Percentiles rank a stretch among this genome's conserved stretches.
Evolutionary conservation across 176 grass and related monocot species (phyloP).

Genomic region (Otatea glauca): DNA sequence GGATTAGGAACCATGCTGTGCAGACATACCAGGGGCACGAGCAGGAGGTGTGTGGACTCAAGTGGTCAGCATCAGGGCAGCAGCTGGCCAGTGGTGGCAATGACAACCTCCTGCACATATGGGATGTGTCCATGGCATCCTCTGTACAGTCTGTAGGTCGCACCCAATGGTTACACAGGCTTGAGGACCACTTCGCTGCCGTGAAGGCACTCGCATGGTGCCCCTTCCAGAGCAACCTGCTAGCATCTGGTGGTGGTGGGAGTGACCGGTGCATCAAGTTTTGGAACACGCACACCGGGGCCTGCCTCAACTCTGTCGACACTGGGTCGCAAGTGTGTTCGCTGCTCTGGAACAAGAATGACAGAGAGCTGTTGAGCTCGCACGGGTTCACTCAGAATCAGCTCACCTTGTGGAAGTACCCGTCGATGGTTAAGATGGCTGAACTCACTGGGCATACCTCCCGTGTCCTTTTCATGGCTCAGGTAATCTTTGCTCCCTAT

Average conservation of each 20-base stretch:
- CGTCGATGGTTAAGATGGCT: constrained; percentile 6
- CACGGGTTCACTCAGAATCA: constrained; percentile 32
- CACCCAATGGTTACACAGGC: constrained; percentile 31
- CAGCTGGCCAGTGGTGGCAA: constrained; percentile 7
- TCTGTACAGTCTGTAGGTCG: not conserved
- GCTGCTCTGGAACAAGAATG: constrained; percentile 37
- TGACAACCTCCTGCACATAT: constrained; percentile 4
- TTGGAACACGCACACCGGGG: constrained; percentile 43
- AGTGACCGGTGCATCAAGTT: constrained; percentile 42
- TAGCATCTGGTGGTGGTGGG: constrained; percentile 26
- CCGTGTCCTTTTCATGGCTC: constrained; percentile 41
- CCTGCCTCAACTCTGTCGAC: constrained; percentile 37
- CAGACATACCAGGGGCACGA: not conserved
- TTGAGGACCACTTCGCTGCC: constrained; percentile 24
- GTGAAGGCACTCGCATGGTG: constrained; percentile 41
- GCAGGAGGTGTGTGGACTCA: not conserved
- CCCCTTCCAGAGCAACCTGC: constrained; percentile 15
- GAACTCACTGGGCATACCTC: constrained; percentile 12
- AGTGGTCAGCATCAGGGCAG: not conserved
- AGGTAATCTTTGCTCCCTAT: constrained; percentile 23
- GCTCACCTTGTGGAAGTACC: constrained; percentile 10
- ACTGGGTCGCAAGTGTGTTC: constrained; percentile 21
- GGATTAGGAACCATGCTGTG: not conserved
- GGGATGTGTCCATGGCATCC: constrained; percentile 29
- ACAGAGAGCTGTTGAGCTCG: constrained; percentile 33